phyloP scores from a whole-genome alignment of 257 asterid species.

The Solanum medicagineum region DNA sequence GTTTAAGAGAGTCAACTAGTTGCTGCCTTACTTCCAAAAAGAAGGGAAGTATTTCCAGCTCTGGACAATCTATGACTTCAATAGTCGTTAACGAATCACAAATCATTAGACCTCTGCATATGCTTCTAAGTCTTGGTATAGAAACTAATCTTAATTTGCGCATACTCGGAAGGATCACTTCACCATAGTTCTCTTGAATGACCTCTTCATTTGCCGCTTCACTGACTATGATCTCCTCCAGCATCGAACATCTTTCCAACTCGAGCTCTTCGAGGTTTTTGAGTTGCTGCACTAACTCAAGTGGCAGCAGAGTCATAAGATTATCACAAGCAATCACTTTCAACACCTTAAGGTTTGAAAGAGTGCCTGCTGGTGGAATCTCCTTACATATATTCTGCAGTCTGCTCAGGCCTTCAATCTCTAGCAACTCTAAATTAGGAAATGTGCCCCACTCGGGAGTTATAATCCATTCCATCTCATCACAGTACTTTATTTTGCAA shows the following conservation, averaged over 20 bases:
- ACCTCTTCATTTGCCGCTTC: neutral
- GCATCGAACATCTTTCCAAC: conserved; percentile 1
- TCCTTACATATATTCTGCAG: neutral
- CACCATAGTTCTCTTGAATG: neutral
- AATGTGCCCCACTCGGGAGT: neutral
- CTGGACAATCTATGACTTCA: conserved; percentile 6
- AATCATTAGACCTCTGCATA: conserved; percentile 6
- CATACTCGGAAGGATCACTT: conserved; percentile 6
- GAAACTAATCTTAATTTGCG: conserved; percentile 1
- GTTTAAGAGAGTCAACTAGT: neutral
- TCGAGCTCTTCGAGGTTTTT: conserved; percentile 4
- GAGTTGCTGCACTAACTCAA: conserved; percentile 5
- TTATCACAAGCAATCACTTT: conserved; percentile 8
- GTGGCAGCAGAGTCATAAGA: conserved; percentile 4
- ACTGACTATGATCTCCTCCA: conserved; percentile 1
- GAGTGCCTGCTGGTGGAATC: conserved; percentile 1
- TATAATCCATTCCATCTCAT: conserved; percentile 9
- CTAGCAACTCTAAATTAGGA: conserved; percentile 10
- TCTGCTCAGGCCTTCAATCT: conserved; percentile 8
- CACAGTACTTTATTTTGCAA: neutral
- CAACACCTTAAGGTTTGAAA: conserved; percentile 7
- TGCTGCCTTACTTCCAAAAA: conserved; percentile 2
- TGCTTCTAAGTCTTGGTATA: conserved; percentile 8
- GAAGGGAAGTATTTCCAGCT: neutral
- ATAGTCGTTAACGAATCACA: conserved; percentile 10